Evolutionary conservation across 2,329 filamentous ascomycete genomes (phyloP), one percentile per base, ranked within the genome.

Genomic region (Botrytis porri): DNA sequence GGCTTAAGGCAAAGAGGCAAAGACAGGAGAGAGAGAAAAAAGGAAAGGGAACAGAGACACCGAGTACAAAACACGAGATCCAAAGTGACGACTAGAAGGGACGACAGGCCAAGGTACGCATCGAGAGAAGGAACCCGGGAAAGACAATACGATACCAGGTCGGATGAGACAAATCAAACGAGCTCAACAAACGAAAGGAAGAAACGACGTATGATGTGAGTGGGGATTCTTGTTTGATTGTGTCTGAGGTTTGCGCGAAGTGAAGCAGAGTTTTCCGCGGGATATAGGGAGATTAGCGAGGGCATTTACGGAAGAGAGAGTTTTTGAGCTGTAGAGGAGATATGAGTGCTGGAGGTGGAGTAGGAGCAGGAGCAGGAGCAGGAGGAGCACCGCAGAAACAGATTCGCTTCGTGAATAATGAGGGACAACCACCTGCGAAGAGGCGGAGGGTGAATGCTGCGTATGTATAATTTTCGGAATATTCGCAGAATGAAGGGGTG

Each of bases 401-500:
- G 81, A 93, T 93, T 77, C 91, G 92, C 78, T 95, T 95, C 81
- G 92, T 95, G 78, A 92, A 93, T 76, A 94, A 91, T 79, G 92
- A 94, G 83, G 92, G 93, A 75, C 91, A 93, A 76, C 93, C 93
- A 66, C 92, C 93, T 75, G 91, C 91, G 39, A 95, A 95, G 83
- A 86, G 92, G 78, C 88, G 93, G 80, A 87, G 93, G 78, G 93
- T 95, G 79, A 93, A 91, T 83, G 91, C 92, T 79, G 93, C 93
- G 89, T 93, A 86, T 82, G 90, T 87, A 71, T 77, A 72, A 62
- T 73, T 72, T 72, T 75, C 73, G 74, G 74, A 71, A 61, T 75
- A 72, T 72, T 37, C n/a, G 29, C 29, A 66, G 60, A 57, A 22
- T 59, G 32, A 60, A 62, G 25, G 59, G 25, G 64, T 39, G 29